These are phyloP conservation scores for Paratinospora sagittata DNA, from an alignment of 164 flowering plant genomes.

Conservation along the genomic window DNA sequence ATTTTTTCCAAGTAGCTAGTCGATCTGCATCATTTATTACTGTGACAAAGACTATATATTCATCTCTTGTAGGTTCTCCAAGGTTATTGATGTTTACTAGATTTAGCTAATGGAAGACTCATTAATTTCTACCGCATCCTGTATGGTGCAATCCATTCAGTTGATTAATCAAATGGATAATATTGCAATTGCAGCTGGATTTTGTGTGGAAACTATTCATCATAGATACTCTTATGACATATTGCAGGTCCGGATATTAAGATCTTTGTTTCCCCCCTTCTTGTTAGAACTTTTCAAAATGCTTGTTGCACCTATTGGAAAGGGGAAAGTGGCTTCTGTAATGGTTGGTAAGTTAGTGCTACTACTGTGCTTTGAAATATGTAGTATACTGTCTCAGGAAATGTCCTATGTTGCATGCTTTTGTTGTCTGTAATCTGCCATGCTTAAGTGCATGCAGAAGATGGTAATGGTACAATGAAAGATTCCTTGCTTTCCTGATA, in stretches of 20 bases:
- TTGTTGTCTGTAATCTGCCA: not conserved
- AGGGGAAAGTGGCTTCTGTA: slow-evolving; percentile 71
- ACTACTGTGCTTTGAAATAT: not conserved
- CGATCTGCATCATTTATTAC: not conserved
- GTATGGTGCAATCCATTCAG: not conserved
- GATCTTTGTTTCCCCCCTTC: slow-evolving; percentile 71
- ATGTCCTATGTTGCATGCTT: not conserved
- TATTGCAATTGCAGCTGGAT: no score
- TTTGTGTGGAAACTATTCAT: not conserved
- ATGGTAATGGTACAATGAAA: not conserved
- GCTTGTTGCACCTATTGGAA: slow-evolving; percentile 66
- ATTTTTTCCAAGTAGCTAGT: no score
- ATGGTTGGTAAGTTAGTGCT: slow-evolving; percentile 73
- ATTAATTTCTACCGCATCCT: not conserved
- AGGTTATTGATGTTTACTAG: not conserved
- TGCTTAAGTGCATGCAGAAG: not conserved
- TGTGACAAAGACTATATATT: not conserved
- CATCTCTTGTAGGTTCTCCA: not conserved
- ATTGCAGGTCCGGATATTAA: slow-evolving; percentile 63
- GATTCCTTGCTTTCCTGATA: not conserved
- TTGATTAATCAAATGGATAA: not conserved
- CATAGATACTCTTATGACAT: not conserved
- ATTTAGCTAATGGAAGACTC: not conserved
- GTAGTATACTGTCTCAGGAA: not conserved
- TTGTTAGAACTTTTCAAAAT: slow-evolving; percentile 56